Evolutionary conservation across 106 monocot genomes (phyloP).

Genomic region (Dendrobium catenatum): DNA sequence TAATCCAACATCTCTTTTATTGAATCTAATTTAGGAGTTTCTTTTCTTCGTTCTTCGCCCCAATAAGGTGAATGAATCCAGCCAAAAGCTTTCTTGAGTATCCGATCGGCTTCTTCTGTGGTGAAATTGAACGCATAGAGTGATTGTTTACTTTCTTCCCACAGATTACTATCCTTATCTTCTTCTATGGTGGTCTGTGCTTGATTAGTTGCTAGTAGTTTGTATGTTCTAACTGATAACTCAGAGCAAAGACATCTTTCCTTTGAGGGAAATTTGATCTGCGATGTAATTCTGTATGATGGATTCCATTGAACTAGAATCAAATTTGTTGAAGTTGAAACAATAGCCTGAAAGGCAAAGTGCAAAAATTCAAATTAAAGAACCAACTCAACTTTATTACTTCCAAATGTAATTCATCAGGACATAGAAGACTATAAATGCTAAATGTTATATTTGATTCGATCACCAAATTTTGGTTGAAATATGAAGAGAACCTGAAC

Average conservation of each 20-base stretch:
- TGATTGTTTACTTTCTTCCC: constrained; percentile 50
- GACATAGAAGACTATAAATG: neutral
- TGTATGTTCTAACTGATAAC: constrained; percentile 14
- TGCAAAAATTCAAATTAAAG: neutral
- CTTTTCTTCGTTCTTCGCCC: constrained; percentile 75
- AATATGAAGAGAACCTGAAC: neutral
- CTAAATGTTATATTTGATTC: neutral
- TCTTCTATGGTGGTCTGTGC: constrained; percentile 17
- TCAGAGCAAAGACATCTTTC: constrained; percentile 13
- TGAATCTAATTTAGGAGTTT: constrained; percentile 34
- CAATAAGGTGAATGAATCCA: constrained; percentile 85
- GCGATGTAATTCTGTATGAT: constrained; percentile 6
- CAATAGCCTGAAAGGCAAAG: constrained; percentile 24
- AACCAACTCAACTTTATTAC: neutral
- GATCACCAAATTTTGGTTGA: neutral
- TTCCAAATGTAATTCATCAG: neutral
- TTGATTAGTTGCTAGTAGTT: constrained; percentile 25
- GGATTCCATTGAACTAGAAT: constrained; percentile 5
- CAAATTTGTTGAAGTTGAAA: constrained; percentile 16
- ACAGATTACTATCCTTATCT: constrained; percentile 41
- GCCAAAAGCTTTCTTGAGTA: constrained; percentile 84
- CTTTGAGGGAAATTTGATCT: neutral
- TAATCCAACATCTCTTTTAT: constrained; percentile 42
- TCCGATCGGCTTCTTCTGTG: constrained; percentile 39
- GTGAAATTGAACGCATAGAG: constrained; percentile 52